Conservation (phyloP, 169 alveolate genomes). For the Cryptosporidium bovis region DNA sequence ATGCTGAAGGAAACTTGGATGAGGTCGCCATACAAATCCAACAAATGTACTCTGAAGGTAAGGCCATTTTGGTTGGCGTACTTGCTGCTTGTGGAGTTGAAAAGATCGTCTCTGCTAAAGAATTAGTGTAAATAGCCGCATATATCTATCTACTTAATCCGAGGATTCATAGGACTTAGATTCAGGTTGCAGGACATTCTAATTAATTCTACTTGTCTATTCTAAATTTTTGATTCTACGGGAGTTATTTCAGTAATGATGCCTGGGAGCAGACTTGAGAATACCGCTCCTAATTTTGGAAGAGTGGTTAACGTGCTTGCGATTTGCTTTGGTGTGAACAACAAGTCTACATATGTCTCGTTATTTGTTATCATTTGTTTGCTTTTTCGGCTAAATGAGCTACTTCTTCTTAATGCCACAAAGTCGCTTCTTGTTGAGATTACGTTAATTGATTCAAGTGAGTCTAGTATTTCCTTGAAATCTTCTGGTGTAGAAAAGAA, state of each 20-base stretch:
- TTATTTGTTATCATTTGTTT: not conserved
- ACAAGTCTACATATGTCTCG: constrained; percentile 18
- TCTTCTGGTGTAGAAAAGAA: constrained; percentile 65
- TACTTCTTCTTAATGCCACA: not conserved
- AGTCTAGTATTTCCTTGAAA: constrained; percentile 57
- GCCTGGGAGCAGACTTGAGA: constrained; percentile 17
- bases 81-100: constrained; percentile 91
- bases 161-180: too few species aligned
- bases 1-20: constrained; percentile 91
- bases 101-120: constrained; percentile 88
- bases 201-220: too few species aligned
- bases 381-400: constrained; percentile 37
- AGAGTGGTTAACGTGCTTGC: constrained; percentile 18
- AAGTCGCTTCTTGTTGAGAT: not conserved
- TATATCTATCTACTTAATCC: not conserved
- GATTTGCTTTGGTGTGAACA: constrained; percentile 50
- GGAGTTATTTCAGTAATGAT: too few species aligned
- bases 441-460: constrained; percentile 40
- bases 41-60: constrained; percentile 85
- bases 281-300: constrained; percentile 35
- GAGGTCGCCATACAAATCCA: constrained; percentile 91
- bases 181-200: too few species aligned
- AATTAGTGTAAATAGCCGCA: constrained; percentile 74
- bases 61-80: constrained; percentile 89
- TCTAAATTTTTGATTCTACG: too few species aligned